Percentiles rank a stretch among this genome's conserved stretches.
phyloP scores from a whole-genome alignment of 2,329 filamentous ascomycete genomes.

The Alternaria incomplexa region DNA sequence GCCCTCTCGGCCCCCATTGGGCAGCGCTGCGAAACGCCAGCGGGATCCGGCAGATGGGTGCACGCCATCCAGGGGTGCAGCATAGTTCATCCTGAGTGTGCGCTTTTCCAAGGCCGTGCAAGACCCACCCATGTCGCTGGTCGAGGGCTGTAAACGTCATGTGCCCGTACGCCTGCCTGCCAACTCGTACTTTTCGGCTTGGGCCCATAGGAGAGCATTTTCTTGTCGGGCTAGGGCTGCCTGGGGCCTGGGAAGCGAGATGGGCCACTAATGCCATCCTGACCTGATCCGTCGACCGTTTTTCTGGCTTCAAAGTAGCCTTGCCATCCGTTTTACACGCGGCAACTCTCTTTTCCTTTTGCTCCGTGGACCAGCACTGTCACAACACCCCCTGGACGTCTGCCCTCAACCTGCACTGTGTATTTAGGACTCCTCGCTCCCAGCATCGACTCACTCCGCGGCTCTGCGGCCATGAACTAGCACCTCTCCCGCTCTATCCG shows the following conservation, averaged over 20 bases:
- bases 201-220: slow-evolving; percentile 26
- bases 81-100: slow-evolving; percentile 25
- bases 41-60: slow-evolving; percentile 26
- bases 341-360: slow-evolving; percentile 11
- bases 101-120: slow-evolving; percentile 31
- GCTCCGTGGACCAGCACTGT: background rate
- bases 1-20: slow-evolving; percentile 22
- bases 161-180: slow-evolving; percentile 28
- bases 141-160: slow-evolving; percentile 43
- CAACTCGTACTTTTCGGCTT: slow-evolving; percentile 22
- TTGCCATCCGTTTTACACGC: slow-evolving; percentile 16
- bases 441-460: slow-evolving; percentile 18
- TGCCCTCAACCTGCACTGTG: background rate
- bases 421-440: background rate
- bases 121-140: slow-evolving; percentile 31
- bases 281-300: slow-evolving; percentile 30
- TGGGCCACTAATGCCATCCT: slow-evolving; percentile 36
- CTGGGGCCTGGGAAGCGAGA: slow-evolving; percentile 24
- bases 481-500: slow-evolving; percentile 23
- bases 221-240: slow-evolving; percentile 22
- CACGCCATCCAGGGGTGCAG: slow-evolving; percentile 26
- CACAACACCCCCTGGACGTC: background rate
- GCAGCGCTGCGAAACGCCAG: slow-evolving; percentile 22
- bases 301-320: slow-evolving; percentile 28
- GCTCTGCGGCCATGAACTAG: slow-evolving; percentile 32